Conservation (phyloP, 2,329 filamentous ascomycete species). For the Anisogramma anomala region DNA sequence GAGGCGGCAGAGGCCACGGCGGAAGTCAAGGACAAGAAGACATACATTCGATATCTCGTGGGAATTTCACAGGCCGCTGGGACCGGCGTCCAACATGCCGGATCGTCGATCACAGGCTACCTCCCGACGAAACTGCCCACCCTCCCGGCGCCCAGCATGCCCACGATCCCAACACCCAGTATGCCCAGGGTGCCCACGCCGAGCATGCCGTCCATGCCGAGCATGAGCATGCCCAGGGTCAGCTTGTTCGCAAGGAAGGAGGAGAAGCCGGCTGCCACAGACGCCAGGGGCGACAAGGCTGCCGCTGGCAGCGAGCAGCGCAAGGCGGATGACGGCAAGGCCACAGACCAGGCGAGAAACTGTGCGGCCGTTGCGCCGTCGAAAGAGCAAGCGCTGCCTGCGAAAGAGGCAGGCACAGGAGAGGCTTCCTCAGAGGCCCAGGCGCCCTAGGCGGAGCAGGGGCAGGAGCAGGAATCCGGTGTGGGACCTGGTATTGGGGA, state of each 20-base stretch:
- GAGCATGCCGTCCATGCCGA: slow-evolving; percentile 16
- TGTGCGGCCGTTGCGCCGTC: no score
- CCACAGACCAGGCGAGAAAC: no score
- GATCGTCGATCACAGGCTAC: slow-evolving; percentile 34
- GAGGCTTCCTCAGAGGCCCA: no score
- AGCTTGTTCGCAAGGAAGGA: slow-evolving; percentile 14
- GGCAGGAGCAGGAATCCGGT: no score
- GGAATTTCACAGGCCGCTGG: slow-evolving; percentile 36
- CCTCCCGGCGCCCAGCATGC: slow-evolving; percentile 21
- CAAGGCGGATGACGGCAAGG: not conserved
- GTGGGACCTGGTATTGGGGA: not conserved
- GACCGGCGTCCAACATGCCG: slow-evolving; percentile 29
- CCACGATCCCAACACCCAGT: slow-evolving; percentile 19
- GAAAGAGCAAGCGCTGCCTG: not conserved
- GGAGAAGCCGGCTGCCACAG: slow-evolving; percentile 6
- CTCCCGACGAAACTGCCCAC: slow-evolving; percentile 33
- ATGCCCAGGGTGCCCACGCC: slow-evolving; percentile 19
- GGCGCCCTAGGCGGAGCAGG: no score
- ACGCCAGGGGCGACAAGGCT: not conserved
- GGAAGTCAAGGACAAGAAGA: slow-evolving; percentile 25
- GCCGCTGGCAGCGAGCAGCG: not conserved
- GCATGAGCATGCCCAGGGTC: slow-evolving; percentile 10
- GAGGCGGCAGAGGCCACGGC: slow-evolving; percentile 20
- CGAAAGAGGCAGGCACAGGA: not conserved
- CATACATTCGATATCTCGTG: slow-evolving; percentile 39